phyloP scores from a whole-genome alignment of 345 rosid genomes.

The Eucalyptus tenuipes region DNA sequence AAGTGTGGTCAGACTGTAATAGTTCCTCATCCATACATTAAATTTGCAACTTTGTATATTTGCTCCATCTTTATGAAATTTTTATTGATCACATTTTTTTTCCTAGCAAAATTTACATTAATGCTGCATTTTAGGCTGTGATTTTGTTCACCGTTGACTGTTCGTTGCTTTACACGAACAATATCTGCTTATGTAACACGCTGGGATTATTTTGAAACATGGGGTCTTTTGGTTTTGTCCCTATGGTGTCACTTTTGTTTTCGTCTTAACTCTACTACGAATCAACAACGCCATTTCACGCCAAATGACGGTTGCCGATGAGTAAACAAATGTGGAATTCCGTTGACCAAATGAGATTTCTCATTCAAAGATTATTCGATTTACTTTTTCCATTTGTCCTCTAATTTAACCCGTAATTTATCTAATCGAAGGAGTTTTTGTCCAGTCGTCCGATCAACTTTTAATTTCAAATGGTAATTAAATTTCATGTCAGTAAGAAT shows the following conservation, averaged over 20 bases:
- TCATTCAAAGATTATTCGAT: neutral
- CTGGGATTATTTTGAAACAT: neutral
- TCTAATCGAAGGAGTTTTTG: neutral
- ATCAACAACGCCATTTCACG: neutral
- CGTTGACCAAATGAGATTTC: neutral
- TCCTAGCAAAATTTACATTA: neutral
- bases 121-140: accelerated
- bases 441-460: neutral
- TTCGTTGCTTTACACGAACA: neutral
- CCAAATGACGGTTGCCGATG: neutral
- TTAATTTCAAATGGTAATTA: neutral
- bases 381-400: neutral
- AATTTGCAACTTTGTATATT: neutral
- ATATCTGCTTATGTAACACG: neutral
- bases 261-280: neutral
- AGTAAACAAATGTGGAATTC: neutral
- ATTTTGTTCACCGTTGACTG: neutral
- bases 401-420: neutral
- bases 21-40: neutral
- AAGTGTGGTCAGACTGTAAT: neutral
- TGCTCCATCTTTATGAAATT: neutral
- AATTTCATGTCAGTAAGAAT: neutral
- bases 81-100: neutral
- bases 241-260: neutral
- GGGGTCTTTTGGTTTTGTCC: neutral